Evolutionary conservation across 2,329 filamentous ascomycete genomes (phyloP), one percentile per base, ranked within the genome.

Genomic region (Ceratocystis cubensis): DNA sequence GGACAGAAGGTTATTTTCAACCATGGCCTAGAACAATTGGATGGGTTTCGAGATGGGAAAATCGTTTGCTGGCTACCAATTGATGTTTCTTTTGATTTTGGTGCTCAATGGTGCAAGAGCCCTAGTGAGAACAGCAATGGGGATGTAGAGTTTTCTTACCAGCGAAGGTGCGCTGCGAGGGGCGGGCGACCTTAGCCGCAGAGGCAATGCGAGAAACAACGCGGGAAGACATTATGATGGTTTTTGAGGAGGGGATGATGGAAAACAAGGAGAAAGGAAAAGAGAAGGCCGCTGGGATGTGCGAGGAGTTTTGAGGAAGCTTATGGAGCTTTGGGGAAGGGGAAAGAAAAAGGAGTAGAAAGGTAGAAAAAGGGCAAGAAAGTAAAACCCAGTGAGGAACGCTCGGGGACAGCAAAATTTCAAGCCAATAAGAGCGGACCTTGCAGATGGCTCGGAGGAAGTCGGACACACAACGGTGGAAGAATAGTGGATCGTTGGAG

Each of bases 191-290:
- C 67, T 68, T 68, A 64, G 67, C 67, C 67, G 67, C 67, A 64
- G 67, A 68, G 67, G 67, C 67, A 68, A 68, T 68, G 64, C 67
- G 67, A 46, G 67, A 68, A 68, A 68, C 67, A 68, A 68, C 67
- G 67, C 67, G 67, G 64, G 67, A 63, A 68, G 67, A 68, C 67
- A 68, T 68, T 68, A 56, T 68, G 67, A 68, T 68, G 64, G 64
- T 68, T 46, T 63, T 68, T 59, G 56, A 59, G 56, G 67, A 68
- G 64, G 67, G 65, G 50, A 61, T 65, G 64, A 64, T 68, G 67
- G 56, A 66, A 65, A 68, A 68, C 67, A 66, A 68, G 66, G 63
- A 68, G 61, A 68, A 68, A 66, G 67, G 64, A 68, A 68, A 68
- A 66, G 63, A 65, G 59, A 62, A 67, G 67, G 67, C 67, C 67